phyloP scores from a whole-genome alignment of 352 stramenopile species.

The Globisporangium alternatum region DNA sequence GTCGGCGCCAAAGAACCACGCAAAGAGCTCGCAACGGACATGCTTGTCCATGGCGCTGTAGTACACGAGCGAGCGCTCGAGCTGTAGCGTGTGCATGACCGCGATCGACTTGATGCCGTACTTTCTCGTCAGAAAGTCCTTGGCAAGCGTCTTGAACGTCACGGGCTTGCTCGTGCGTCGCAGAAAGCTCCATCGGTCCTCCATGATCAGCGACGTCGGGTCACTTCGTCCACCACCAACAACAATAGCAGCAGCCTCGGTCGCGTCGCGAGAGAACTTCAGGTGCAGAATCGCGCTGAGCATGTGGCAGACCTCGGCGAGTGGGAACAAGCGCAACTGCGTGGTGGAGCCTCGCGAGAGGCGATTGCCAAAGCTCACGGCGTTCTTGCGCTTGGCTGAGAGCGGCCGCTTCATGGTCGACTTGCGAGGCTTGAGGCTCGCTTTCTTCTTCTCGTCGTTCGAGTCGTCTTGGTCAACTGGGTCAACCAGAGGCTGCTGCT shows the following conservation, averaged over 20 bases:
- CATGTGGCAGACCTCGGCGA: conserved; percentile 59
- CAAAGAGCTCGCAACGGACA: conserved; percentile 56
- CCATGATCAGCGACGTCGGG: conserved; percentile 21
- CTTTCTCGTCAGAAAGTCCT: conserved; percentile 61
- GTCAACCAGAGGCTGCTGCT: neutral
- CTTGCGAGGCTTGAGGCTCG: conserved; percentile 19
- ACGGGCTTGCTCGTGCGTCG: conserved; percentile 15
- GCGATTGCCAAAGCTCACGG: conserved; percentile 37
- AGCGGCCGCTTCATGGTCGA: conserved; percentile 31
- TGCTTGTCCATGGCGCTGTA: conserved; percentile 45
- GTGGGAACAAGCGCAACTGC: conserved; percentile 41
- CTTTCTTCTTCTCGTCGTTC: conserved; percentile 12
- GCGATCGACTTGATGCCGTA: conserved; percentile 79
- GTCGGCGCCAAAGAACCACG: conserved; percentile 64
- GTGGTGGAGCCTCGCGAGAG: conserved; percentile 30
- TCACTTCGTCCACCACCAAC: neutral
- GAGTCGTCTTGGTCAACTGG: neutral
- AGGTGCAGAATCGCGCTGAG: conserved; percentile 59
- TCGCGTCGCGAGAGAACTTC: conserved; percentile 51
- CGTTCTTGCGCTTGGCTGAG: conserved; percentile 43
- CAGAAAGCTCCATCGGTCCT: conserved; percentile 39
- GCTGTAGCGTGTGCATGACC: conserved; percentile 61
- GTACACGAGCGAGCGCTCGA: conserved; percentile 64
- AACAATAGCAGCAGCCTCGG: conserved; percentile 16
- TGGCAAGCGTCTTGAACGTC: conserved; percentile 57